Conservation (phyloP, 2,329 filamentous ascomycete species). For the Pseudogymnoascus sp. region DNA sequence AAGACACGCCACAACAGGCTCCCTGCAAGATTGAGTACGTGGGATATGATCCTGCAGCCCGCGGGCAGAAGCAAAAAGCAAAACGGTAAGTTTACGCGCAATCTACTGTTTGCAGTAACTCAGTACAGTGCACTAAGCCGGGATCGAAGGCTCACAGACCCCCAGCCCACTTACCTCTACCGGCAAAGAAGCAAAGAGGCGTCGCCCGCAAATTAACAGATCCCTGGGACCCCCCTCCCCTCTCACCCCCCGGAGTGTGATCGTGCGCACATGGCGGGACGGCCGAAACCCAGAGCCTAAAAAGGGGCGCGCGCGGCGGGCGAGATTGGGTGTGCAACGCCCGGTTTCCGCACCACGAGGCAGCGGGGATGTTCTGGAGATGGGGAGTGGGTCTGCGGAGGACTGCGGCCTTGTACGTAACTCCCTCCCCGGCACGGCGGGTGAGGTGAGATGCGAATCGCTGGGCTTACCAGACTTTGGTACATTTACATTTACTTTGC, state of each 20-base stretch:
- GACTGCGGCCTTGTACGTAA: not conserved
- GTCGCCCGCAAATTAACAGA: not conserved
- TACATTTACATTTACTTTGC: too few species aligned
- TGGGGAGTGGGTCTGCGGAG: not conserved
- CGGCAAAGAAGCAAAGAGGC: not conserved
- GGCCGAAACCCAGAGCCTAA: not conserved
- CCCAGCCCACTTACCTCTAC: not conserved
- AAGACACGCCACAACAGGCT: not conserved
- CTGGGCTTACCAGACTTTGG: not conserved
- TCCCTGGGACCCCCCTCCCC: not conserved
- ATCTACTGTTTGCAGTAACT: not conserved
- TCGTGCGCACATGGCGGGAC: not conserved
- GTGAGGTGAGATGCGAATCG: not conserved
- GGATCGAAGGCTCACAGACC: not conserved
- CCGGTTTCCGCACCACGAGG: not conserved
- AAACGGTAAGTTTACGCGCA: not conserved
- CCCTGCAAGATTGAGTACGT: not conserved
- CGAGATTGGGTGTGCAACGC: not conserved
- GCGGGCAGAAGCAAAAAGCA: not conserved
- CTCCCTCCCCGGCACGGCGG: not conserved
- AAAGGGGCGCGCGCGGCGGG: not conserved
- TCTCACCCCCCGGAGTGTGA: not conserved
- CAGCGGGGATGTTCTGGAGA: not conserved
- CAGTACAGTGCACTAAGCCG: not conserved
- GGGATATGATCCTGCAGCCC: not conserved